Evolutionary conservation across 352 stramenopile genomes (phyloP).

Genomic region (Pythium scleroteichum): DNA sequence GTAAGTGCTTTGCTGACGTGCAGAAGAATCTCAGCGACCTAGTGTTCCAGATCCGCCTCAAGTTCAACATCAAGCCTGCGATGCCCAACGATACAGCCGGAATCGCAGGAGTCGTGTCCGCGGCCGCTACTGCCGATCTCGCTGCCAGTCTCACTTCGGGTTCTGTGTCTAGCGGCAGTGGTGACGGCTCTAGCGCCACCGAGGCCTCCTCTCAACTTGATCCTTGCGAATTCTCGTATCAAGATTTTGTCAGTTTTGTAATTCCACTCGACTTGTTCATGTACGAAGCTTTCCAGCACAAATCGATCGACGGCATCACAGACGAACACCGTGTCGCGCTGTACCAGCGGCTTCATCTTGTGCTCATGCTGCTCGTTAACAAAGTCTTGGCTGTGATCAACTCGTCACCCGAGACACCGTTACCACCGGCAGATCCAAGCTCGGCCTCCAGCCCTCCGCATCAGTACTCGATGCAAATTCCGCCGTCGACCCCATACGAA

Average conservation of each 20-base stretch:
- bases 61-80: slow-evolving; percentile 49
- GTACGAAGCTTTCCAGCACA: slow-evolving; percentile 60
- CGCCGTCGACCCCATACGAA: slow-evolving; percentile 50
- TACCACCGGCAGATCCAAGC: slow-evolving; percentile 11
- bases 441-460: slow-evolving; percentile 23
- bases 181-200: background rate
- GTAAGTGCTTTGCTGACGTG: slow-evolving; percentile 36
- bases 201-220: slow-evolving; percentile 21
- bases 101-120: slow-evolving; percentile 1
- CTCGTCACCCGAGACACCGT: slow-evolving; percentile 36
- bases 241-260: slow-evolving; percentile 53
- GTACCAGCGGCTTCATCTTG: slow-evolving; percentile 43
- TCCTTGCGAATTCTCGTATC: slow-evolving; percentile 50
- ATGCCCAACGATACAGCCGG: slow-evolving; percentile 1
- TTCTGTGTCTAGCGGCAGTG: background rate
- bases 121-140: slow-evolving; percentile 2
- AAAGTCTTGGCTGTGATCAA: slow-evolving; percentile 39
- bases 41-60: slow-evolving; percentile 48
- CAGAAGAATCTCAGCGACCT: slow-evolving; percentile 48
- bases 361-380: slow-evolving; percentile 44
- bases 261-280: slow-evolving; percentile 53
- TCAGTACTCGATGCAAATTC: slow-evolving; percentile 43
- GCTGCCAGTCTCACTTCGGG: background rate
- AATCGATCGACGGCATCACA: slow-evolving; percentile 43
- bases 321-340: slow-evolving; percentile 38